These are phyloP conservation scores for Coleophoma eucalyptorum DNA, from an alignment of 2,329 filamentous ascomycete genomes.

Conservation along the genomic window DNA sequence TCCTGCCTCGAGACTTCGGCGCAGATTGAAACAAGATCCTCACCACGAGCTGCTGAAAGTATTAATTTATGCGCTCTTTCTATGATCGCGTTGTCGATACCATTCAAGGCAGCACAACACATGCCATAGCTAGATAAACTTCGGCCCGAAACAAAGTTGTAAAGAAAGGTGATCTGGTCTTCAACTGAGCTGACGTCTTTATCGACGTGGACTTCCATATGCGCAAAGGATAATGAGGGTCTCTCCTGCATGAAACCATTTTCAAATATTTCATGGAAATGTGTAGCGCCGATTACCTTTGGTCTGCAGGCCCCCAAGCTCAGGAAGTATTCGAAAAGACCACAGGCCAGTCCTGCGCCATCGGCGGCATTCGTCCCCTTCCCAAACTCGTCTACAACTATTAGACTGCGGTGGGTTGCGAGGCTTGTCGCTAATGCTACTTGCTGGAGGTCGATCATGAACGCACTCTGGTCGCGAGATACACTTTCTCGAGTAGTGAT, in stretches of 20 bases:
- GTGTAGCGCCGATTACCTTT: slow-evolving; percentile 58
- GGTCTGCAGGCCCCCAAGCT: slow-evolving; percentile 41
- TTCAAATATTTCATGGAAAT: slow-evolving; percentile 72
- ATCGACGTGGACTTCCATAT: slow-evolving; percentile 69
- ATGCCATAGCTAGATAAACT: slow-evolving; percentile 82
- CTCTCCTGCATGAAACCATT: slow-evolving; percentile 49
- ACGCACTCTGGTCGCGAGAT: slow-evolving; percentile 55
- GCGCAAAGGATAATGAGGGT: slow-evolving; percentile 52
- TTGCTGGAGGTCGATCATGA: slow-evolving; percentile 81
- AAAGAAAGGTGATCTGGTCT: slow-evolving; percentile 70
- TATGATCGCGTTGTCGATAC: slow-evolving; percentile 69
- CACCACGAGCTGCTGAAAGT: slow-evolving; percentile 62
- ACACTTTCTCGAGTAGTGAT: slow-evolving; percentile 71
- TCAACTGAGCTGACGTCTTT: slow-evolving; percentile 43
- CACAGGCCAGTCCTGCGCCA: slow-evolving; percentile 54
- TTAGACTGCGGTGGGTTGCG: slow-evolving; percentile 70
- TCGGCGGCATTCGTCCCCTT: slow-evolving; percentile 58
- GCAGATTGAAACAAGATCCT: slow-evolving; percentile 73
- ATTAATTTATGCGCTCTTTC: slow-evolving; percentile 73
- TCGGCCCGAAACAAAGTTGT: slow-evolving; percentile 62
- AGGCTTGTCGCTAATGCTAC: slow-evolving; percentile 72
- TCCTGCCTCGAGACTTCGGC: slow-evolving; percentile 63
- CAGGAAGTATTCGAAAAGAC: slow-evolving; percentile 54
- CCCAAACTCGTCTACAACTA: slow-evolving; percentile 91
- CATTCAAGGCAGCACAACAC: slow-evolving; percentile 82